Evolutionary conservation across 345 rosid genomes (phyloP), one percentile per base, ranked within the genome.

Genomic region (Gossypium bickii): DNA sequence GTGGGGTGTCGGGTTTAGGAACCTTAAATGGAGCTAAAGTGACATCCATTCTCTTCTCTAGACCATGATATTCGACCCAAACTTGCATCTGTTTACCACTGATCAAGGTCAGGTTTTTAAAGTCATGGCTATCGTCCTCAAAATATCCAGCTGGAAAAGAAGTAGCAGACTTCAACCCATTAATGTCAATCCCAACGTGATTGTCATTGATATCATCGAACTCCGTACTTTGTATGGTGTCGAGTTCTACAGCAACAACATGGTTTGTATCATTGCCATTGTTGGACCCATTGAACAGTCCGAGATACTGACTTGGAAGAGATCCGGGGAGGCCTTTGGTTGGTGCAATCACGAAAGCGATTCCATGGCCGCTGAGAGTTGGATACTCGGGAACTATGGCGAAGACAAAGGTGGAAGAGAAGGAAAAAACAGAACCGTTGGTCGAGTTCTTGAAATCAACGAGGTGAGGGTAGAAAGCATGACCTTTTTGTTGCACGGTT

Each of bases 321-420:
- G 63, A 61, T 51, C 72, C 72, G 2, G 72, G 71, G 25, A 74
- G 72, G 25, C 63, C 71, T 15, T 43, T 34, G 38, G 71, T 65
- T 22, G 77, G 71, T 24, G 77, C 20, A 12, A 74, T 41, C 10
- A 74, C 77, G 64, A 74, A 74, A 9, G 52, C 77, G 64, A 74
- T 66, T 9, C 77, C 77, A 6, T 65, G 71, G 24, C 71, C 71
- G 44, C 71, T 53, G 64, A 74, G 64, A 15, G 1, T 13, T 16
- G 71, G 49, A 15, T 51, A 67, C 25, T 89, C 72, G 13, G 97
- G 72, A 7, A 75, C 61, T n/a, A 93, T 90, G 1, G 82, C 87
- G 41, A 90, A 92, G 64, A 87, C 78, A 74, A 89, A 90, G 61
- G 89, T 77, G 69, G 90, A 16, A 2, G 92, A 82, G 85, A 89